phyloP scores from a whole-genome alignment of 208 protist species.

The Trypanosoma theileri region DNA sequence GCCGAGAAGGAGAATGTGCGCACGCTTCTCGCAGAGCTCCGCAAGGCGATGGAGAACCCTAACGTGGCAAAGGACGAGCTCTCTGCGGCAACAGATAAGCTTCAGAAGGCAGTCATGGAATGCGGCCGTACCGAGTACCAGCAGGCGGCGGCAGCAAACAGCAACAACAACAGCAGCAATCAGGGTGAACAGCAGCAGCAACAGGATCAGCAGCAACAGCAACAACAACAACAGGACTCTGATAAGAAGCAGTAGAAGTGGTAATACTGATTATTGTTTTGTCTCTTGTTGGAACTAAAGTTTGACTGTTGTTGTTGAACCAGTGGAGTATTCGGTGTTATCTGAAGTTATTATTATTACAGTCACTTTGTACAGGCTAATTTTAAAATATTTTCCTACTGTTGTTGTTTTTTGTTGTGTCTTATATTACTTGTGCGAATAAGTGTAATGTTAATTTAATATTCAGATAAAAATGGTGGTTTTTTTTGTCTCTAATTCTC shows the following conservation, averaged over 20 bases:
- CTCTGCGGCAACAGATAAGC: slow-evolving; percentile 47
- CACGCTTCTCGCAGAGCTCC: slow-evolving; percentile 48
- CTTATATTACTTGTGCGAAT: no score
- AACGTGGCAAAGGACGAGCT: slow-evolving; percentile 75
- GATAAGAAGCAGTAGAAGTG: background rate
- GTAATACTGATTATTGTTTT: no score
- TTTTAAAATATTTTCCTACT: no score
- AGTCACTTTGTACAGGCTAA: no score
- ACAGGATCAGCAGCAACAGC: slow-evolving; percentile 17
- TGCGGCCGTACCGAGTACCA: slow-evolving; percentile 77
- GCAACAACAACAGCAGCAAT: slow-evolving; percentile 22
- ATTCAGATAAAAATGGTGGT: no score
- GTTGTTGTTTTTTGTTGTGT: no score
- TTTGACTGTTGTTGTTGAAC: no score
- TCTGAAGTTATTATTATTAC: no score
- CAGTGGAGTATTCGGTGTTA: no score
- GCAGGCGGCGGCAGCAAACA: slow-evolving; percentile 65
- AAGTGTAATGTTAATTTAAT: no score
- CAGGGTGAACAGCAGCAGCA: slow-evolving; percentile 33
- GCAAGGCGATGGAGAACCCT: slow-evolving; percentile 68
- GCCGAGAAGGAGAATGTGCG: slow-evolving; percentile 71
- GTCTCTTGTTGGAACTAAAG: no score
- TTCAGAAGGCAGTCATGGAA: slow-evolving; percentile 87
- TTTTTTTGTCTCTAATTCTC: no score
- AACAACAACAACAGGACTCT: slow-evolving; percentile 20